Evolutionary conservation across 2,329 filamentous ascomycete species (phyloP), one percentile per base, ranked within the genome.

Genomic region (Lecanoromycetidae sp.): DNA sequence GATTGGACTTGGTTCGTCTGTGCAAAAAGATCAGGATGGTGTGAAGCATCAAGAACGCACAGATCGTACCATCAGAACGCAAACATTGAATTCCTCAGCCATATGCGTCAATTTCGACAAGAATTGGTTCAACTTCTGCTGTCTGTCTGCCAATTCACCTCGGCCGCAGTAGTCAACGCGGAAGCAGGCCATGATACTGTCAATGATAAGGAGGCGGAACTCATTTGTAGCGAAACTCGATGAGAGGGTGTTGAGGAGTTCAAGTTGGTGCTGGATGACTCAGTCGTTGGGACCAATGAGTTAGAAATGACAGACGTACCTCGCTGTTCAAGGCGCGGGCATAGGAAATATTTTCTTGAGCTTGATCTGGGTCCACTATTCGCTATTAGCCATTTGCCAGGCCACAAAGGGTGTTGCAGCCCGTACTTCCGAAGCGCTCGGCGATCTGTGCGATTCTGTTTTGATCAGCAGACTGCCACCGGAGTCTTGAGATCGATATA

Each of bases 1-100:
- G 76, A 80, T 63, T 82, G 79, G 29, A 84, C 80, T 63, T 84
- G 80, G 54, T 83, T 84, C 44, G 80, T 83, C 76, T 76, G 39
- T n/a, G n/a, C n/a, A n/a, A 19, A 17, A 20, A 46, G 20, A 19
- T 23, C 20, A 35, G 32, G 30, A 58, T 33, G 6, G 30, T 5
- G 13, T 7, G 13, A 3, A 15, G n/a, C n/a, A n/a, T n/a, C n/a
- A n/a, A n/a, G n/a, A n/a, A n/a, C n/a, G n/a, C n/a, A n/a, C n/a
- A n/a, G 23, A n/a, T 32, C 1, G 52, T 59, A 76, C 74, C 72
- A 80, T 76, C 49, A 80, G 64, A 41, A 79, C 75, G 40, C 74
- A 76, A 49, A 83, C 67, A 57, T 83, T 84, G 66, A 82, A 84
- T 57, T 82, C 79, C 64, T 82, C 78, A 30, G 79, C 77, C 65